Evolutionary conservation across 2,329 filamentous ascomycete genomes (phyloP).

Genomic region (Pseudogymnoascus sp.): DNA sequence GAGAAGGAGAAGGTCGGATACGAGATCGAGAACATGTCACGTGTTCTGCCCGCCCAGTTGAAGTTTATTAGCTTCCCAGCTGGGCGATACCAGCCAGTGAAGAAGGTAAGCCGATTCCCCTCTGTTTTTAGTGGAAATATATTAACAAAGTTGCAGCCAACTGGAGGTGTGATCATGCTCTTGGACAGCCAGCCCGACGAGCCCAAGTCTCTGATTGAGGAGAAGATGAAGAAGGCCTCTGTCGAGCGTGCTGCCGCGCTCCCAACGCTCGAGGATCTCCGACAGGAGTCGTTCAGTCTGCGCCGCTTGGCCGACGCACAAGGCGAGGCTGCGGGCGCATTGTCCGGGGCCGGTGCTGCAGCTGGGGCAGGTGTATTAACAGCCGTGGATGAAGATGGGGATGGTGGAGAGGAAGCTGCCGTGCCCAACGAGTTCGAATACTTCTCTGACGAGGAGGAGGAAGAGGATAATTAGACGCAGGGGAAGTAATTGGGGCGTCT

Average conservation of each 20-base stretch:
- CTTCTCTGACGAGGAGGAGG: conserved; percentile 41
- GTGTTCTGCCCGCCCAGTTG: conserved; percentile 83
- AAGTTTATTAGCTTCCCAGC: conserved; percentile 92
- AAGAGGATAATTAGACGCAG: conserved; percentile 14
- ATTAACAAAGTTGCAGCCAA: conserved; percentile 56
- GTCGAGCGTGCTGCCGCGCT: conserved; percentile 49
- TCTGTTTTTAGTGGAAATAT: conserved; percentile 10
- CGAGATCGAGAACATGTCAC: conserved; percentile 83
- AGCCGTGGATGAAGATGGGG: conserved; percentile 76
- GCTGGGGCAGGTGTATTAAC: conserved; percentile 75
- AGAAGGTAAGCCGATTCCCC: conserved; percentile 53
- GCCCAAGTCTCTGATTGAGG: conserved; percentile 71
- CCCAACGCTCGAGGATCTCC: conserved; percentile 23
- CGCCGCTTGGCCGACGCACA: conserved; percentile 32
- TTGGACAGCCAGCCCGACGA: conserved; percentile 74
- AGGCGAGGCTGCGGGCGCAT: conserved; percentile 19
- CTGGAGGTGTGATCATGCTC: conserved; percentile 86
- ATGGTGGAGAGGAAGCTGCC: conserved; percentile 63
- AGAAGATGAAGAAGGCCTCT: conserved; percentile 79
- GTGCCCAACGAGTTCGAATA: conserved; percentile 70
- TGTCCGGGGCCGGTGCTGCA: conserved; percentile 43
- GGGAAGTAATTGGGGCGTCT: conserved; percentile 3
- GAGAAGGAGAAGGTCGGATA: conserved; percentile 97
- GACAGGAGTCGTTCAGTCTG: conserved; percentile 29
- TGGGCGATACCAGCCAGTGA: conserved; percentile 86